Percentiles rank a stretch among this genome's conserved stretches.
Evolutionary conservation across 345 rosid species (phyloP).

Genomic region (Ceriops decandra): DNA sequence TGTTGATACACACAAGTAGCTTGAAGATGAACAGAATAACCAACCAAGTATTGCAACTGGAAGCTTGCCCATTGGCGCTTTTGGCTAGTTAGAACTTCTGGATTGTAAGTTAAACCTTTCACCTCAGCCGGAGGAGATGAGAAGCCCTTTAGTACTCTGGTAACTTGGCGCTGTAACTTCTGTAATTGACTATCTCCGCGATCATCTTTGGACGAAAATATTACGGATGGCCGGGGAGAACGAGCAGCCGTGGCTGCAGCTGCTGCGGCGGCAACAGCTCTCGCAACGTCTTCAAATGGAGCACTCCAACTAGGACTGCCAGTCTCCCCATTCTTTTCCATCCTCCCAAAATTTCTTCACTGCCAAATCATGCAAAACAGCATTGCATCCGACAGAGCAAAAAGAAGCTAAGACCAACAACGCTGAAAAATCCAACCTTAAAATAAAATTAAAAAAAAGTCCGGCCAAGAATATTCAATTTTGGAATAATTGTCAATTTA

Average conservation of each 20-base stretch:
- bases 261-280: constrained; percentile 73
- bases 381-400: background rate
- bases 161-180: constrained; percentile 63
- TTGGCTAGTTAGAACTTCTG: constrained; percentile 90
- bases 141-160: constrained; percentile 66
- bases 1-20: background rate
- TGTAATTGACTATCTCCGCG: constrained; percentile 58
- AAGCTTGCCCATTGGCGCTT: constrained; percentile 91
- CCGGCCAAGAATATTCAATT: no score
- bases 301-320: constrained; percentile 82
- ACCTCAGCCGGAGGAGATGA: constrained; percentile 54
- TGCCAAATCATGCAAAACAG: constrained; percentile 12
- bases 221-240: constrained; percentile 83
- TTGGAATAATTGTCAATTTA: no score
- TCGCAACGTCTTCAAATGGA: constrained; percentile 77
- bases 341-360: constrained; percentile 34
- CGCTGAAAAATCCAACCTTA: no score
- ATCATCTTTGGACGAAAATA: constrained; percentile 69
- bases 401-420: no score
- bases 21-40: constrained; percentile 17
- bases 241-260: constrained; percentile 64
- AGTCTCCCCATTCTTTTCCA: constrained; percentile 66
- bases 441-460: no score
- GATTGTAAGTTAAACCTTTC: constrained; percentile 58
- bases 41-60: constrained; percentile 85